Percentiles rank a stretch among this genome's conserved stretches.
These are phyloP conservation scores for Corynespora cassiicola DNA, from an alignment of 2,329 filamentous ascomycete species.

Conservation along the genomic window DNA sequence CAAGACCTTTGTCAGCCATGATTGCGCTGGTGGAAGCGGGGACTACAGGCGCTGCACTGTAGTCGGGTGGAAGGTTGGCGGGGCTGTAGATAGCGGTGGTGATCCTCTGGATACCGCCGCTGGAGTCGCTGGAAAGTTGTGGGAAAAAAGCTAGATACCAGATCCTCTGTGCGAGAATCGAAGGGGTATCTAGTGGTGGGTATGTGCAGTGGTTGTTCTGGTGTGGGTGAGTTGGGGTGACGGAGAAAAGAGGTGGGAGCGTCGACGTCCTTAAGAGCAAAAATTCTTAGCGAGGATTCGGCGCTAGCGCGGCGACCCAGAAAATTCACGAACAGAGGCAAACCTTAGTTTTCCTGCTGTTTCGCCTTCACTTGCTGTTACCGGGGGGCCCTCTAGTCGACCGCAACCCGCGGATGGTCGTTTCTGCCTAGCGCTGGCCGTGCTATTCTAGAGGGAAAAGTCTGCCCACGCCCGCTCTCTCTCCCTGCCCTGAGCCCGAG, in stretches of 20 bases:
- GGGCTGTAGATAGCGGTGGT: slow-evolving; percentile 49
- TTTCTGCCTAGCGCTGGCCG: too few species aligned
- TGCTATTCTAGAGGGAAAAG: too few species aligned
- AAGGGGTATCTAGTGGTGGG: slow-evolving; percentile 48
- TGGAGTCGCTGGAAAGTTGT: slow-evolving; percentile 30
- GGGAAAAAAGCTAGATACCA: slow-evolving; percentile 53
- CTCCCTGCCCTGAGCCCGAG: too few species aligned
- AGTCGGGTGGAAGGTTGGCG: slow-evolving; percentile 44
- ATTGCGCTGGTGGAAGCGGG: slow-evolving; percentile 69
- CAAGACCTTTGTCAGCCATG: slow-evolving; percentile 99
- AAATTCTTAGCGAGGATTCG: background rate
- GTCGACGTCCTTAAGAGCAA: slow-evolving; percentile 14
- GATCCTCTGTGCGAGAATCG: slow-evolving; percentile 55
- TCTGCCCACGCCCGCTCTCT: too few species aligned
- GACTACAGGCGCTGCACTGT: slow-evolving; percentile 73
- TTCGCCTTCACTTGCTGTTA: slow-evolving; percentile 22
- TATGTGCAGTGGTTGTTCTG: slow-evolving; percentile 31
- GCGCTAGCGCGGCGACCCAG: too few species aligned
- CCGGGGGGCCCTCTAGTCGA: too few species aligned
- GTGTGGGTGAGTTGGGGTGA: slow-evolving; percentile 32
- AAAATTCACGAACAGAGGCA: slow-evolving; percentile 10
- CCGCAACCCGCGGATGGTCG: too few species aligned
- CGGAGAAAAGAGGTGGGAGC: slow-evolving; percentile 31
- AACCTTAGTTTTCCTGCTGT: slow-evolving; percentile 7
- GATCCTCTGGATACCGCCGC: slow-evolving; percentile 51